Evolutionary conservation across 2,329 filamentous ascomycete genomes (phyloP), one percentile per base, ranked within the genome.

Genomic region (Coniochaeta sp.): DNA sequence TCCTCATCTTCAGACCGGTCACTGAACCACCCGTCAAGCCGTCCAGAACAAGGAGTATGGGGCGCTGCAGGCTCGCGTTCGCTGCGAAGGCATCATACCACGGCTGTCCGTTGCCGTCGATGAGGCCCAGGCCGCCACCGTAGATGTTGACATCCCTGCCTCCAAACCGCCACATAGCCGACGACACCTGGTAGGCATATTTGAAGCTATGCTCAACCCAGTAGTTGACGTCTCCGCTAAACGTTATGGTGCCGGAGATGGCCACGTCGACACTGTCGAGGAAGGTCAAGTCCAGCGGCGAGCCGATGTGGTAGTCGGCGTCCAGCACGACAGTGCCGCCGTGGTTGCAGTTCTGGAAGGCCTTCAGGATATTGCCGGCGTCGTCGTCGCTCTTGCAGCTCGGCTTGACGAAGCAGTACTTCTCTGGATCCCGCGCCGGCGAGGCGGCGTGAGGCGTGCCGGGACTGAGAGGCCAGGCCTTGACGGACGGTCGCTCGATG

Each of bases 111-210:
- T 86, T 86, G 30, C 86, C 86, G 68, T 89, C 81, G 0, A 88
- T 59, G 6, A 62, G 66, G 55, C 68, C 70, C 47, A 68, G 69
- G 62, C 50, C 60, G 52, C 81, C 82, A 19, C 86, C 86, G 63
- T 87, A 89, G 60, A 89, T 77, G 62, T 87, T 86, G 26, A 89
- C 84, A 65, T 89, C 85, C 24, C 79, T 74, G 34, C 87, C 87
- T 42, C 87, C 86, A 42, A 88, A 78, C 68, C 85, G 80, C 77
- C 86, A 89, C 75, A 89, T 89, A 1, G 83, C 83, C 0, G 83
- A 85, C 4, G 81, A 79, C 64, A 89, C 88, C 64, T 89, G 87
- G 73, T 83, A 89, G n/a, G 75, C 74, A 44, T 87, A 85, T 44
- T 75, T 76, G 77, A 89, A 89, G 24, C 79, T 75, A 30, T 52